phyloP scores from a whole-genome alignment of 164 flowering plant genomes.

The Liriodendron chinense region DNA sequence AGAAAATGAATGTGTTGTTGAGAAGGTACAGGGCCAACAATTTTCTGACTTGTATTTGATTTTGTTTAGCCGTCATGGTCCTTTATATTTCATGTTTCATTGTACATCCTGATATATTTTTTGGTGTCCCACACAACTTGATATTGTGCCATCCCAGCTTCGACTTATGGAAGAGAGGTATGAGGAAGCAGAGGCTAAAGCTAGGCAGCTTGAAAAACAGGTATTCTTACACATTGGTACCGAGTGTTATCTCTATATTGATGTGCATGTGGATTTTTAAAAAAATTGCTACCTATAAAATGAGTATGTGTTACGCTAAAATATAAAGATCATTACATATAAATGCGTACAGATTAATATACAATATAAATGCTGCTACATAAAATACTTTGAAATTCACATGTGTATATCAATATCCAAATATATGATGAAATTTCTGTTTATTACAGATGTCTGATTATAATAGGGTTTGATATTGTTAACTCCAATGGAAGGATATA shows the following conservation, averaged over 20 bases:
- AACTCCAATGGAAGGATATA: too few species aligned
- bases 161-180: slow-evolving; percentile 75
- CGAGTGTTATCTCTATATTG: background rate
- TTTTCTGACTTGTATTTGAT: background rate
- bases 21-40: slow-evolving; percentile 52
- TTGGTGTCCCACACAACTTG: slow-evolving; percentile 13
- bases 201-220: slow-evolving; percentile 82
- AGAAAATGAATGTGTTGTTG: slow-evolving; percentile 76
- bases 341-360: too few species aligned
- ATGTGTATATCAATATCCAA: too few species aligned
- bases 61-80: background rate
- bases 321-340: background rate
- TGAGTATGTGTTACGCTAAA: too few species aligned
- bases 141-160: slow-evolving; percentile 54
- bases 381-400: too few species aligned
- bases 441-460: too few species aligned
- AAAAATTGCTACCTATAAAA: too few species aligned
- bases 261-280: too few species aligned
- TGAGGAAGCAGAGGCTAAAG: slow-evolving; percentile 83
- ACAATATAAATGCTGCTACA: too few species aligned
- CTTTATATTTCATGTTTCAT: background rate
- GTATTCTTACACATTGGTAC: slow-evolving; percentile 22
- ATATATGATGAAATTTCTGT: too few species aligned
- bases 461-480: too few species aligned
- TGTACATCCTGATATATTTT: background rate